These are phyloP conservation scores for Clonostachys chloroleuca DNA, from an alignment of 2,329 filamentous ascomycete species.

Conservation along the genomic window DNA sequence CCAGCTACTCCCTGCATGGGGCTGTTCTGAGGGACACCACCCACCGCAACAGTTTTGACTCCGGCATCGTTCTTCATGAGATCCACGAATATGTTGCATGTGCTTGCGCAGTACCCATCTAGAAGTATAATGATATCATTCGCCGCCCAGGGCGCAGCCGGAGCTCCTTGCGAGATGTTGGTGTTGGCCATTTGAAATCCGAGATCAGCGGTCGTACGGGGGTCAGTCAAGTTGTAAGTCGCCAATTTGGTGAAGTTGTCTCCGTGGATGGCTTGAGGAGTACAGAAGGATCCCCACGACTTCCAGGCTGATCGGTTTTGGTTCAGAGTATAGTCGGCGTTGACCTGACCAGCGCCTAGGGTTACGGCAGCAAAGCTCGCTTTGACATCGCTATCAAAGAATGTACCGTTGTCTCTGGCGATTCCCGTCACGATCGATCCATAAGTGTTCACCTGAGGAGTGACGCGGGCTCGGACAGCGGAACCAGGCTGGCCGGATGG, in stretches of 20 bases:
- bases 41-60: background rate
- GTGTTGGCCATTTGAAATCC: constrained; percentile 44
- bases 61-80: constrained; percentile 1
- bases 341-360: too few species aligned
- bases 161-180: constrained; percentile 3
- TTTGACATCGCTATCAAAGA: too few species aligned
- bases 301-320: too few species aligned
- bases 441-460: too few species aligned
- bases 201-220: background rate
- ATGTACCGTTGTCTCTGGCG: too few species aligned
- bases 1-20: constrained; percentile 1
- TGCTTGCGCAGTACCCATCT: background rate
- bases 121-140: background rate
- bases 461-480: too few species aligned
- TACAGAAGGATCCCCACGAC: too few species aligned
- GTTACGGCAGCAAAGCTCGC: too few species aligned
- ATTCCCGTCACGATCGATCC: background rate
- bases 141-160: background rate
- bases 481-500: constrained; percentile 6
- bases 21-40: background rate
- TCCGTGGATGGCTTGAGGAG: too few species aligned
- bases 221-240: too few species aligned
- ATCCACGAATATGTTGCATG: background rate
- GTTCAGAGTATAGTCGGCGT: too few species aligned
- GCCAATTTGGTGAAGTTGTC: too few species aligned